Evolutionary conservation across 306 rosid genomes (phyloP), one percentile per base, ranked within the genome.

Genomic region (Prunus mongolica): DNA sequence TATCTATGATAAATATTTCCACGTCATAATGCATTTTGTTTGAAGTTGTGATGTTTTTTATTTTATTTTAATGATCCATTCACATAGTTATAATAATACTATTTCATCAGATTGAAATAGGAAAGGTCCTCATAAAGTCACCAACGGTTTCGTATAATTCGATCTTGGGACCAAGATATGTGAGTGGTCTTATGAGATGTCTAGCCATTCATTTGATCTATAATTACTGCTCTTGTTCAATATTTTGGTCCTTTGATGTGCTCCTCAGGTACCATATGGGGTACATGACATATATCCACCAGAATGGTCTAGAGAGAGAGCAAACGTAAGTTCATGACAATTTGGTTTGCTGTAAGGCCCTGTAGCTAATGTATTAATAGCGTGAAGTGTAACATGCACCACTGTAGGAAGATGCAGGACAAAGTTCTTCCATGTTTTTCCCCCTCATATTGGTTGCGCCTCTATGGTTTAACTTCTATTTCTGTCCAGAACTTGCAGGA

Each of bases 221-320:
- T 25, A 12, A 38, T 19, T 34, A 6, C 18, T 76, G 76, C 65
- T 63, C 34, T 56, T 67, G 22, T 30, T 81, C 77, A 79, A 44
- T 67, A 67, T 81, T 67, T 20, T 34, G 63, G 52, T 74, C 66
- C 57, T 77, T 71, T 82, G 41, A 46, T 73, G 81, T 72, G 77
- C 77, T 67, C 34, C 79, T 57, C 92, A 95, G 99, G 65, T 95
- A 95, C 81, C 97, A 97, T 66, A 84, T 95, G 28, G 97, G 97
- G 79, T 88, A 61, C 87, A 87, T 15, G 99, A 95, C 80, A 77
- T 78, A 69, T 77, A 34, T 80, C 91, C 93, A 12, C 76, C 83
- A 8, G 92, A 88, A 84, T 97, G 97, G 76, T 75, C 96, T 72
- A 71, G n/a, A 73, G 97, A 91, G 75, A 91, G 86, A 86, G 83